Evolutionary conservation across 257 asterid genomes (phyloP).

Genomic region (Fraxinus americana): DNA sequence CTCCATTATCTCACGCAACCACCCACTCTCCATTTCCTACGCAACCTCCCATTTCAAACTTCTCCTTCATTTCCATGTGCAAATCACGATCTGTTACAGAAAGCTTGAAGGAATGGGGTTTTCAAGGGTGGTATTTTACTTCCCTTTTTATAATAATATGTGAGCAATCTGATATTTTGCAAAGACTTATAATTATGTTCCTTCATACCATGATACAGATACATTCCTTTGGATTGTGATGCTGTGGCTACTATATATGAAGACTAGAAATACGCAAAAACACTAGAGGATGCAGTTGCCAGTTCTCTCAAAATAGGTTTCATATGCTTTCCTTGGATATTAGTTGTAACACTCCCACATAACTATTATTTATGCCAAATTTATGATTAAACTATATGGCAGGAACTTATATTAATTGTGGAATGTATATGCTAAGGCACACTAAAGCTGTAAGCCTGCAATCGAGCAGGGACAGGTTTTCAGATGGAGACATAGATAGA

Average conservation of each 20-base stretch:
- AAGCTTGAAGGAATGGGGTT: constrained; percentile 84
- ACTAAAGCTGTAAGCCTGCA: constrained; percentile 54
- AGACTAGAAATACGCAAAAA: constrained; percentile 62
- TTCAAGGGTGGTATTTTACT: constrained; percentile 64
- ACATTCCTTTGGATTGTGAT: constrained; percentile 89
- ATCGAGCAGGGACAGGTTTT: constrained; percentile 59
- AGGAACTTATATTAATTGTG: constrained; percentile 94
- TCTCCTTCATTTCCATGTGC: constrained; percentile 47
- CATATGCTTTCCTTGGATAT: constrained; percentile 11
- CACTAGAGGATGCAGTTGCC: constrained; percentile 84
- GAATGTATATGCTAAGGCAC: constrained; percentile 77
- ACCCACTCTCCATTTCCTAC: too few relatives aligned
- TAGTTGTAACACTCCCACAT: too few relatives aligned
- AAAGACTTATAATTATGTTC: constrained; percentile 25
- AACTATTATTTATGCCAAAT: not conserved
- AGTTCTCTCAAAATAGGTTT: constrained; percentile 86
- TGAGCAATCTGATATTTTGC: not conserved
- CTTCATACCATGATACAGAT: constrained; percentile 49
- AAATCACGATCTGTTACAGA: constrained; percentile 59
- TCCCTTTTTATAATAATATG: constrained; percentile 17
- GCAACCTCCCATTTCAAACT: too few relatives aligned
- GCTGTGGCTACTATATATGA: constrained; percentile 91
- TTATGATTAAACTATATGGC: constrained; percentile 12
- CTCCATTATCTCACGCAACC: too few relatives aligned
- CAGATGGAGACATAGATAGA: constrained; percentile 70